These are phyloP conservation scores for Saturnispora ahearnii DNA, from an alignment of 805 yeast species.

Conservation along the genomic window DNA sequence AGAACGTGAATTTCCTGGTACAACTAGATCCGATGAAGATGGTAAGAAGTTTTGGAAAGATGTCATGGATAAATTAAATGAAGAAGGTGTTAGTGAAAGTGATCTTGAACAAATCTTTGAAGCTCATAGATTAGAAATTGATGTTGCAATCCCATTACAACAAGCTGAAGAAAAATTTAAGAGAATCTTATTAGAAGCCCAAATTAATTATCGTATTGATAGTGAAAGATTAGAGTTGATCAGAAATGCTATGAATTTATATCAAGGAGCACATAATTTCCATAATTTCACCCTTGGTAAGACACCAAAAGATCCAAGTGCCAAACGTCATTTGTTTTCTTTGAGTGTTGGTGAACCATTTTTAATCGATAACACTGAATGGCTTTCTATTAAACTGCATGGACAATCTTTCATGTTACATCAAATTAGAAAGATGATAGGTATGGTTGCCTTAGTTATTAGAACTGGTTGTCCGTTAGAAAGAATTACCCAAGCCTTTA, in stretches of 20 bases:
- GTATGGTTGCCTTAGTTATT: slow-evolving; percentile 81
- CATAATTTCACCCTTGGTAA: slow-evolving; percentile 33
- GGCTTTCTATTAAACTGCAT: slow-evolving; percentile 93
- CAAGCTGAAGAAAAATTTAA: slow-evolving; percentile 41
- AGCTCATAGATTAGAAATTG: slow-evolving; percentile 29
- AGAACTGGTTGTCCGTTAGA: slow-evolving; percentile 78
- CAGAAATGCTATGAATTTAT: slow-evolving; percentile 60
- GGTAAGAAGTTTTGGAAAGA: slow-evolving; percentile 66
- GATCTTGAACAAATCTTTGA: slow-evolving; percentile 30
- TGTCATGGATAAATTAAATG: slow-evolving; percentile 31
- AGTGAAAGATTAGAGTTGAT: slow-evolving; percentile 52
- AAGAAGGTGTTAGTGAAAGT: slow-evolving; percentile 33
- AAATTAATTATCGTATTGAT: slow-evolving; percentile 63
- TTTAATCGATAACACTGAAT: slow-evolving; percentile 87
- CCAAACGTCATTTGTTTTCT: slow-evolving; percentile 72
- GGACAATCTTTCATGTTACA: slow-evolving; percentile 98
- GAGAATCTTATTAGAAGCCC: slow-evolving; percentile 52
- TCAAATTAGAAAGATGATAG: slow-evolving; percentile 96
- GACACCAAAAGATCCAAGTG: slow-evolving; percentile 79
- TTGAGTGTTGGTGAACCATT: slow-evolving; percentile 80
- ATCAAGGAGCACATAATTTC: slow-evolving; percentile 86
- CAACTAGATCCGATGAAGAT: slow-evolving; percentile 54
- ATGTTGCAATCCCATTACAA: slow-evolving; percentile 29
- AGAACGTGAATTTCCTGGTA: slow-evolving; percentile 46
- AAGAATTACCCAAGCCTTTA: slow-evolving; percentile 72